Base-by-base conservation (phyloP, 495 filamentous ascomycete species). In the Polyplosphaeria fusca region DNA sequence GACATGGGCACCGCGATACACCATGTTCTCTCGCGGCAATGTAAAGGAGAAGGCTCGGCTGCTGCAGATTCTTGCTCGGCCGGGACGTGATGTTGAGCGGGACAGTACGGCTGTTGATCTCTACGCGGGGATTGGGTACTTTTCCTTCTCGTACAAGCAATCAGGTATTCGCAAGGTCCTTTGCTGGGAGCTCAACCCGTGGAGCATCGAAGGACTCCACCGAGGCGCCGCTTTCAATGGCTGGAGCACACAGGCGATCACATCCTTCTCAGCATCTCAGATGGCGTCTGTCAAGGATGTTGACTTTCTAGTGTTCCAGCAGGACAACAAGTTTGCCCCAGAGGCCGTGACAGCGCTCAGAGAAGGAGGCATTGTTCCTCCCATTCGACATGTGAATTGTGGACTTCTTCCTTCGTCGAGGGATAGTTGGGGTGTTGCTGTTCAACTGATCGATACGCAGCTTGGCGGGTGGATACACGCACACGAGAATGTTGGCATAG, bases 61-160 rank as follows among this genome's bases (percentile, higher is more conserved):
- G 1, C 69, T 92, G 23, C 52, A 40, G 0, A n/a, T n/a, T n/a
- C 78, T 85, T n/a, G 71, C 76, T 20, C 55, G 63, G 12, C 50
- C 67, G 12, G 63, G 14, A 14, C 7, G 14, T 7, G 14, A 7
- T 35, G 30, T 35, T 7, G 30, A 35, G 30, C 7, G 14, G 1
- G 75, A 75, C 22, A 71, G 70, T 16, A 76, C 74, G 46, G 88
- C 87, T 0, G 82, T 93, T 0, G 91, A 96, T 68, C 71, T 96
- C 61, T 96, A 91, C 75, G 87, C 87, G 2, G 91, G 91, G 0
- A 94, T 96, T 56, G 91, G 91, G 1, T 96, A 96, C 68, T 96
- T 96, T 69, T 79, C 86, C 14, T 92, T 95, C 60, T 83, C 80
- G 28, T 95, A 93, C 66, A 74, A 83, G 18, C 77, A 74, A 54